These are phyloP conservation scores for Arthrobotrys megalospora DNA, from an alignment of 2,329 filamentous ascomycete genomes.

Conservation along the genomic window DNA sequence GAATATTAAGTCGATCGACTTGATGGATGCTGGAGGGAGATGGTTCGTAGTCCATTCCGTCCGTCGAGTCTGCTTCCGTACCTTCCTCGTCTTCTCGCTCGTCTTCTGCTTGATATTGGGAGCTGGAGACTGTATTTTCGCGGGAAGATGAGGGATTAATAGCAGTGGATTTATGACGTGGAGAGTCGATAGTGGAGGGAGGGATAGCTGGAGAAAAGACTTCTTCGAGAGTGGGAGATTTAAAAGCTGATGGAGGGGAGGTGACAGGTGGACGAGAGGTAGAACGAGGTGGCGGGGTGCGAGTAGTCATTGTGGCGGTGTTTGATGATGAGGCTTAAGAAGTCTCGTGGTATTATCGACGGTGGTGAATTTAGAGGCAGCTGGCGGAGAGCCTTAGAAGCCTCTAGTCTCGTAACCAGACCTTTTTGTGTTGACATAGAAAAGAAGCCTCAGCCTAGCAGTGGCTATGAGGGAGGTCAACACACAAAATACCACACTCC, in stretches of 20 bases:
- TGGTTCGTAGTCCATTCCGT: conserved; percentile 2
- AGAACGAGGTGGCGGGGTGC: background rate
- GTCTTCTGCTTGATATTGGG: background rate
- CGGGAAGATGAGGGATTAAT: background rate
- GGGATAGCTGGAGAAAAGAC: background rate
- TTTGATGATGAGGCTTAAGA: background rate
- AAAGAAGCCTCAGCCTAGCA: too few relatives aligned
- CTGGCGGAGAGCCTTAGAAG: too few relatives aligned
- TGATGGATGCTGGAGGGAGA: background rate
- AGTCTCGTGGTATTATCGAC: too few relatives aligned
- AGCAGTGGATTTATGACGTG: background rate
- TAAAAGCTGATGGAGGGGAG: background rate
- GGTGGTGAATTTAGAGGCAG: too few relatives aligned
- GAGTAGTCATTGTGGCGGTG: conserved; percentile 8
- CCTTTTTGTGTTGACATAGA: too few relatives aligned
- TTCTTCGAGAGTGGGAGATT: background rate
- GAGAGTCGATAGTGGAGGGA: background rate
- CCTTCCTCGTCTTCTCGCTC: background rate
- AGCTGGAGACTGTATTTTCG: background rate
- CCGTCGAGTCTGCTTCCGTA: background rate
- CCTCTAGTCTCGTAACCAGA: too few relatives aligned
- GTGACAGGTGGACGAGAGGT: background rate
- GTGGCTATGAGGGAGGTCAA: too few relatives aligned
- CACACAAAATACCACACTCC: too few relatives aligned
- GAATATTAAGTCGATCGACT: background rate